Evolutionary conservation across 2,329 filamentous ascomycete species (phyloP), one percentile per base, ranked within the genome.

Genomic region (Emmonsiellopsis sp.): DNA sequence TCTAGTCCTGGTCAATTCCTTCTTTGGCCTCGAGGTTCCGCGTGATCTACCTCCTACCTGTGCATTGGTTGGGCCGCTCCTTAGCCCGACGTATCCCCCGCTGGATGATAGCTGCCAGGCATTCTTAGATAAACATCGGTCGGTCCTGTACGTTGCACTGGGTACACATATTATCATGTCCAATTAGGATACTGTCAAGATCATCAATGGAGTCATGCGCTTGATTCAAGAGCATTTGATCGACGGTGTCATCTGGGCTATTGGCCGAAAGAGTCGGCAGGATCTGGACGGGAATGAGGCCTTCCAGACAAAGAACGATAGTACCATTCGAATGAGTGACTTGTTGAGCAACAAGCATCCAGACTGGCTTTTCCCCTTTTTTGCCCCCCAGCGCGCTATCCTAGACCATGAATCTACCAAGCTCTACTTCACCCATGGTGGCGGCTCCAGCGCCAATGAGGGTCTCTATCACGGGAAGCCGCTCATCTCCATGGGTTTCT

Each of bases 1-100:
- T 45, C 66, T 76, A 3, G 57, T 71, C 2, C 61, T 75, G 5
- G 67, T 75, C 27, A 75, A 76, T 51, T 73, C 71, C 0, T 75
- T 75, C 55, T 72, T 68, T 53, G 73, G 72, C 0, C 61, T 76
- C 6, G 74, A 77, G 49, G 61, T 66, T 1, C 68, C 73, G 0
- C 68, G 68, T 21, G 72, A 75, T 52, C 53, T 75, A 2, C 73
- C 73, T 1, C 73, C 73, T 1, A 59, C 69, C 1, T 64, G 69
- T 27, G 61, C 64, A 2, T 55, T 68, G 1, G 65, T 76, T 2
- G 74, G 73, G 0, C 74, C 74, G 2, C 64, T 75, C 2, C 60
- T 76, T 5, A 56, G 62, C 1, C 68, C 72, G 34, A 56, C 61
- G 11, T 73, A 65, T 45, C 60, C 64, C 3, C 59, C 63, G 0